Evolutionary conservation across 202 grass and related monocot genomes (phyloP), one percentile per base, ranked within the genome.

Genomic region (Elaeis oleifera): DNA sequence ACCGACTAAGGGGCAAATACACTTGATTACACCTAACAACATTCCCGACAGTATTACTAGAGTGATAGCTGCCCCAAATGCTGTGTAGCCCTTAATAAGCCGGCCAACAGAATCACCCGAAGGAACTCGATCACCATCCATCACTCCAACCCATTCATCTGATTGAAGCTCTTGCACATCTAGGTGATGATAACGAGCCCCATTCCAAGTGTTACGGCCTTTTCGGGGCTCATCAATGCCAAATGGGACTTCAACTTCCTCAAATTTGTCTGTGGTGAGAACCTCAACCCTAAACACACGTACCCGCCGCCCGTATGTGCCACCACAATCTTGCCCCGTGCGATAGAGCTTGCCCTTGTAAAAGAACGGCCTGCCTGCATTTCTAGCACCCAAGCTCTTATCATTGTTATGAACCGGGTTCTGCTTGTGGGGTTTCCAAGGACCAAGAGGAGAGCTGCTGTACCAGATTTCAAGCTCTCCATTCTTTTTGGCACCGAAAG

Each of bases 81-180:
- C 53, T 63, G 78, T 71, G 72, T 72, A 97, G 18, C 84, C 88
- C 61, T 67, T 17, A 8, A 77, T 71, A 56, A 78, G 61, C 25
- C 62, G 65, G 24, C 68, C 49, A 66, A 81, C 60, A 16, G 58
- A 65, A 48, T 97, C 88, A 1, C 72, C 80, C 15, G 77, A 79
- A 49, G 69, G 72, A 24, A 92, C 65, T 69, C 84, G 80, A 60
- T 97, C 92, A 32, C 88, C 92, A 71, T 97, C 92, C 88, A 86
- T 84, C 67, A 97, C 71, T 13, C 73, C 92, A 71, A 97, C 68
- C 92, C 92, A 97, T 57, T 66, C 57, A 72, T 71, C 78, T 67
- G 74, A 72, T 64, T 71, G 69, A 79, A 92, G 74, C 79, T 75
- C 68, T 25, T 91, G 84, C 32, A 84, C 71, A 81, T 97, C 92